A percentile compares a stretch with the other conserved stretches of the same genome.
These are phyloP conservation scores for Cyberlindnera americana DNA, from an alignment of 805 yeast species.

Conservation along the genomic window DNA sequence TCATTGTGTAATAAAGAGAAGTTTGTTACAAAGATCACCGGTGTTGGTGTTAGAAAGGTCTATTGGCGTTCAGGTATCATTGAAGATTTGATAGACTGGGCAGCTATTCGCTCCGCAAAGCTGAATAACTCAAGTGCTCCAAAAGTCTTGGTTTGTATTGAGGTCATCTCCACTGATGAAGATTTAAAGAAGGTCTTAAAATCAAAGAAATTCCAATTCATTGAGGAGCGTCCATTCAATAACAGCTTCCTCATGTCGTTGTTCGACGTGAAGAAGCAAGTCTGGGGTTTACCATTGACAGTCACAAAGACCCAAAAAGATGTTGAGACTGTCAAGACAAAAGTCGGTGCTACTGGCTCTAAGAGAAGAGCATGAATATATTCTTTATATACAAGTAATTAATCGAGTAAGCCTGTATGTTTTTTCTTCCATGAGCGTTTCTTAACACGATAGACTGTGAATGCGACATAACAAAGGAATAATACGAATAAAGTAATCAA, in stretches of 20 bases:
- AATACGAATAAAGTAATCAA: constrained; percentile 25
- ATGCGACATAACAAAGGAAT: constrained; percentile 25
- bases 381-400: constrained; percentile 2
- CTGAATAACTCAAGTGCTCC: constrained; percentile 34
- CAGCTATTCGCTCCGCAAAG: constrained; percentile 43
- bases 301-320: constrained; percentile 12
- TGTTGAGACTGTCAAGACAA: constrained; percentile 17
- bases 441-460: constrained; percentile 28
- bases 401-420: constrained; percentile 27
- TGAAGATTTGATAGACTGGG: constrained; percentile 61
- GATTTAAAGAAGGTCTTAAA: constrained; percentile 35
- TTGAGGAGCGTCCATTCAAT: constrained; percentile 22
- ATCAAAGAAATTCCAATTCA: constrained; percentile 41
- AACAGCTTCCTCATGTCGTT: constrained; percentile 14
- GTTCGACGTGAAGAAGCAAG: constrained; percentile 21
- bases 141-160: constrained; percentile 39
- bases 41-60: constrained; percentile 63
- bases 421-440: constrained; percentile 21
- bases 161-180: constrained; percentile 51
- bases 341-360: constrained; percentile 22
- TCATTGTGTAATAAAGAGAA: constrained; percentile 38
- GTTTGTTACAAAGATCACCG: constrained; percentile 50
- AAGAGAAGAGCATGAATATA: constrained; percentile 7
- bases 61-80: constrained; percentile 63
- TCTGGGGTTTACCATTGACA: constrained; percentile 26